phyloP scores from a whole-genome alignment of 2,329 filamentous ascomycete species.

The Ascochyta fabae region DNA sequence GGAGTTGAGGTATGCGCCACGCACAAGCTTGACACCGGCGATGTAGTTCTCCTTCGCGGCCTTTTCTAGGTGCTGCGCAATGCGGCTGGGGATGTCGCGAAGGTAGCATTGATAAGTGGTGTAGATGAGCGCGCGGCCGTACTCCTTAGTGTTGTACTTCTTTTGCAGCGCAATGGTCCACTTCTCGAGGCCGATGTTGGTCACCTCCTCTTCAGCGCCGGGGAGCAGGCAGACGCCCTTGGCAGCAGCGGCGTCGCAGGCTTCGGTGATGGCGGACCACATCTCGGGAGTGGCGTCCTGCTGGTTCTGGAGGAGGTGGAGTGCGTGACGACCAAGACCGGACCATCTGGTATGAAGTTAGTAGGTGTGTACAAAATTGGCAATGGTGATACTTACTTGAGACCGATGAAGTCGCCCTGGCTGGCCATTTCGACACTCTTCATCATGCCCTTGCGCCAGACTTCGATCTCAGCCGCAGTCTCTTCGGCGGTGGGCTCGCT shows the following conservation, averaged over 20 bases:
- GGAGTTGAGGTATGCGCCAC: slow-evolving; percentile 62
- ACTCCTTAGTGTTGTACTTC: slow-evolving; percentile 68
- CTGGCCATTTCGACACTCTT: slow-evolving; percentile 68
- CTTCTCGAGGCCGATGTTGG: slow-evolving; percentile 80
- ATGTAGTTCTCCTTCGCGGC: slow-evolving; percentile 58
- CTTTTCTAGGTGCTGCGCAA: slow-evolving; percentile 55
- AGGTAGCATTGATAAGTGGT: slow-evolving; percentile 67
- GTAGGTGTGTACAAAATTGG: neutral
- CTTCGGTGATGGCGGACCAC: slow-evolving; percentile 71
- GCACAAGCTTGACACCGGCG: slow-evolving; percentile 63
- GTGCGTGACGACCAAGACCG: slow-evolving; percentile 77
- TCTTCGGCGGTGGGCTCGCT: slow-evolving; percentile 59
- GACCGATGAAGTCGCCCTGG: slow-evolving; percentile 61
- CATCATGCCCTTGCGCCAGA: slow-evolving; percentile 77
- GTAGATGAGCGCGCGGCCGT: slow-evolving; percentile 73
- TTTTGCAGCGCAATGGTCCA: slow-evolving; percentile 81
- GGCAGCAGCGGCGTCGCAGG: slow-evolving; percentile 74
- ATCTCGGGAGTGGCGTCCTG: slow-evolving; percentile 69
- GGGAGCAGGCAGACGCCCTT: slow-evolving; percentile 78
- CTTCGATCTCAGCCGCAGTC: slow-evolving; percentile 67
- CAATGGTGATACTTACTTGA: slow-evolving; percentile 52
- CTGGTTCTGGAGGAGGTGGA: slow-evolving; percentile 69
- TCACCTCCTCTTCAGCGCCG: slow-evolving; percentile 81
- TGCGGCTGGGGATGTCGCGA: slow-evolving; percentile 52
- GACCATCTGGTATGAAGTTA: slow-evolving; percentile 65